Conservation (phyloP, 441 rosid species). For the Syzygium malaccense region DNA sequence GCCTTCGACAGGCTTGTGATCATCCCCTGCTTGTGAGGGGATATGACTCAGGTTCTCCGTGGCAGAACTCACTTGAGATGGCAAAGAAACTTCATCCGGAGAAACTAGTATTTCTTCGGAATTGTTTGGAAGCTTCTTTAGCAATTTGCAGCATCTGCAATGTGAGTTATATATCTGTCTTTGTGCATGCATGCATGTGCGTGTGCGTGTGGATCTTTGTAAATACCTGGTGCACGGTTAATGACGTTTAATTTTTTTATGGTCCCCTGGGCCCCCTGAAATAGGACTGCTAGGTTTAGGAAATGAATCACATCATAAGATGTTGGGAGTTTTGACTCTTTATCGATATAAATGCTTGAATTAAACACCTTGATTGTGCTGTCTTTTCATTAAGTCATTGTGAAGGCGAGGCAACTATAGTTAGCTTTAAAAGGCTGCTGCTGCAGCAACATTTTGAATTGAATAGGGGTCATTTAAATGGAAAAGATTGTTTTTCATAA, state of each 20-base stretch:
- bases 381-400: background rate
- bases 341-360: background rate
- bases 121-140: slow-evolving; percentile 60
- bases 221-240: background rate
- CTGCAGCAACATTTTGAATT: background rate
- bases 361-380: background rate
- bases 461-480: background rate
- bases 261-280: background rate
- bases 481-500: background rate
- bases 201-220: background rate
- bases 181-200: background rate
- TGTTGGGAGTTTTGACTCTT: background rate
- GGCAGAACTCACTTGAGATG: slow-evolving; percentile 47
- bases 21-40: slow-evolving; percentile 90
- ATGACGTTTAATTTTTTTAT: background rate
- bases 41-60: slow-evolving; percentile 37
- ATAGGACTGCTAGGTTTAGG: background rate
- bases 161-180: slow-evolving; percentile 36
- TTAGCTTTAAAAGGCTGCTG: background rate
- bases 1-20: slow-evolving; percentile 96
- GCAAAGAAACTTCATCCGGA: slow-evolving; percentile 56
- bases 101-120: slow-evolving; percentile 30
- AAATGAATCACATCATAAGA: background rate
- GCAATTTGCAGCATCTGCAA: slow-evolving; percentile 82
- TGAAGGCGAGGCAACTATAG: background rate